Percentiles rank a stretch among this genome's conserved stretches.
phyloP scores from a whole-genome alignment of 2,329 filamentous ascomycete species.

The Verticillium nonalfalfae region DNA sequence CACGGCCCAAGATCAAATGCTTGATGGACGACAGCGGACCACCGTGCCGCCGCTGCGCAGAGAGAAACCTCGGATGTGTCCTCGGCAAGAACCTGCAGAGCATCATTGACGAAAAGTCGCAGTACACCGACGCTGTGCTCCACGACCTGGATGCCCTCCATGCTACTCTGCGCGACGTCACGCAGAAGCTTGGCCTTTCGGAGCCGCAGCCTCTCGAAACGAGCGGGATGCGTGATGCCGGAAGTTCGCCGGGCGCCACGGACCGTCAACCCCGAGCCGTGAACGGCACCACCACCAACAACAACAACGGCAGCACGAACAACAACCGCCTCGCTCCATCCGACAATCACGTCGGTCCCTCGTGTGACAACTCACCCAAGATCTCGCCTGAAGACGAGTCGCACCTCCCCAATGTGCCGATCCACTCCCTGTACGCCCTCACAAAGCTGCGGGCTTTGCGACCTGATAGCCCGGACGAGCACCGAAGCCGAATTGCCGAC shows the following conservation, averaged over 20 bases:
- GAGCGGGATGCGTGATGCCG: conserved; percentile 1
- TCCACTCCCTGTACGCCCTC: conserved; percentile 30
- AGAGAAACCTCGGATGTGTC: conserved; percentile 28
- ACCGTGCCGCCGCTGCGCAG: conserved; percentile 28
- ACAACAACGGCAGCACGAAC: not conserved
- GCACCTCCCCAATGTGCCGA: conserved; percentile 28
- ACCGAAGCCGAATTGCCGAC: conserved; percentile 6
- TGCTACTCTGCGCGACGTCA: conserved; percentile 5
- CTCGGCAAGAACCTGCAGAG: conserved; percentile 34
- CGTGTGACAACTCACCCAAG: conserved; percentile 15
- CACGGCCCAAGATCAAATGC: conserved; percentile 26
- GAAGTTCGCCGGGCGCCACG: not conserved
- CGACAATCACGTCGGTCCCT: conserved; percentile 9
- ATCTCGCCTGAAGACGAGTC: conserved; percentile 21
- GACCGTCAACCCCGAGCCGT: not conserved
- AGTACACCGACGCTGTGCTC: conserved; percentile 16
- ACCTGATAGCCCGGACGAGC: conserved; percentile 20
- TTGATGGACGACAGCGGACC: conserved; percentile 32
- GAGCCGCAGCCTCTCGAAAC: conserved; percentile 7
- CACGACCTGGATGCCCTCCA: conserved; percentile 12
- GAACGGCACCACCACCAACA: not conserved
- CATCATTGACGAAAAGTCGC: conserved; percentile 32
- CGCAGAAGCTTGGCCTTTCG: conserved; percentile 6
- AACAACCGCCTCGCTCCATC: conserved; percentile 2
- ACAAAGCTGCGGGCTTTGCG: conserved; percentile 28